Evolutionary conservation across 805 yeast species (phyloP).

Genomic region (Saturnispora quitensis): DNA sequence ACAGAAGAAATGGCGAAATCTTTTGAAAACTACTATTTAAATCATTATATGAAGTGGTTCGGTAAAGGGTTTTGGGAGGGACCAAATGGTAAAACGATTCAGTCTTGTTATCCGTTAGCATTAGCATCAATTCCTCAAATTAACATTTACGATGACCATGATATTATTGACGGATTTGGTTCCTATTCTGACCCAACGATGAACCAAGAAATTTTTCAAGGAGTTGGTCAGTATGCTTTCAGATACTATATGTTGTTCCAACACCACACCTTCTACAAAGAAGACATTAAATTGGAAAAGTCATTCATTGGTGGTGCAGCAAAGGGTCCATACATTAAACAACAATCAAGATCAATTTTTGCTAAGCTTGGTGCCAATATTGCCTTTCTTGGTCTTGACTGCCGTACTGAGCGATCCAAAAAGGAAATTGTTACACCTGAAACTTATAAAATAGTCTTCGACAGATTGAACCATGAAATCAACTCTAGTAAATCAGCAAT

Average conservation of each 20-base stretch:
- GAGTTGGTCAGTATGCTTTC: slow-evolving; percentile 73
- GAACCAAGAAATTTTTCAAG: slow-evolving; percentile 56
- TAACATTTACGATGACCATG: slow-evolving; percentile 91
- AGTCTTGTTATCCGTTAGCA: slow-evolving; percentile 62
- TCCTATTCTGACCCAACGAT: slow-evolving; percentile 73
- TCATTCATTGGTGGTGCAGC: slow-evolving; percentile 54
- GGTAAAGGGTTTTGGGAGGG: slow-evolving; percentile 87
- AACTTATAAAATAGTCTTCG: slow-evolving; percentile 55
- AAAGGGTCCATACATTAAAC: slow-evolving; percentile 62
- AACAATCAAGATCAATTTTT: slow-evolving; percentile 58
- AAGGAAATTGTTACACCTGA: slow-evolving; percentile 43
- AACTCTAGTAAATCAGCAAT: slow-evolving; percentile 40
- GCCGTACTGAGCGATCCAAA: slow-evolving; percentile 81
- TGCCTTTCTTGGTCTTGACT: slow-evolving; percentile 74
- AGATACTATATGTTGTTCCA: slow-evolving; percentile 87
- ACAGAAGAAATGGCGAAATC: slow-evolving; percentile 43
- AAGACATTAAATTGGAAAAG: slow-evolving; percentile 33
- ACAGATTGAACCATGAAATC: slow-evolving; percentile 50
- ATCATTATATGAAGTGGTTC: slow-evolving; percentile 78
- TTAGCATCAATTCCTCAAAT: slow-evolving; percentile 77
- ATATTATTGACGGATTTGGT: slow-evolving; percentile 94
- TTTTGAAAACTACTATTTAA: slow-evolving; percentile 56
- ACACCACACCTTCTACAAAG: slow-evolving; percentile 57
- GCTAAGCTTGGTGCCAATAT: slow-evolving; percentile 67
- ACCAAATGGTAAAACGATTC: slow-evolving; percentile 52